Base-by-base conservation (phyloP, 1,139 yeast genomes). In the Geotrichum reessii region DNA sequence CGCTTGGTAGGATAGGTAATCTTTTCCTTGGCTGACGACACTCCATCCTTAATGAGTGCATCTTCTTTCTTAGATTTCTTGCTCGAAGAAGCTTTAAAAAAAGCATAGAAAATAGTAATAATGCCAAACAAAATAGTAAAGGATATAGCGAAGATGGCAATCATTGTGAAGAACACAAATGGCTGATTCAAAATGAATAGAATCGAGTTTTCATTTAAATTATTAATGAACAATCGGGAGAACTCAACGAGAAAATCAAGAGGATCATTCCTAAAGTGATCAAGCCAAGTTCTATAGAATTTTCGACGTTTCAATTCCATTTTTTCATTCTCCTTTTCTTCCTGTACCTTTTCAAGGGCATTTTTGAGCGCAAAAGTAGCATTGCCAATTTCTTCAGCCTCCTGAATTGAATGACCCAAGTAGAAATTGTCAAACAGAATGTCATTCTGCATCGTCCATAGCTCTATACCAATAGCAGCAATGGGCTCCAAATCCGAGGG, bases 381-480 rank as follows among this genome's bases (percentile, higher is more conserved):
- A 70, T 91, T 91, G 25, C 97, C 97, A 65, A 91, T 78, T 14
- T 68, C 63, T 74, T 91, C 97, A 8, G 97, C 97, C 69, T 91
- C 97, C 28, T 74, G 77, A 19, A 90, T 74, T 2, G 89, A 84
- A 68, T 88, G 93, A 14, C 97, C 97, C 63, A 92, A 71, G 71
- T 90, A 91, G 59, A 91, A 83, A 73, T 91, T 89, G 72, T 89
- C 90, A 69, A 92, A 89, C 68, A 88, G 66, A 55, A 89, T 81
- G 56, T 86, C 81, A 51, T 79, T 78, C 64, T 88, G 87, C 85
- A 91, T 86, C 58, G 95, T 83, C 96, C 97, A 91, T 64, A 91
- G 77, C 71, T 92, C 98, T 69, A 92, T 87, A 3, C 96, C 96
- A 57, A 92, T 67, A 8, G 87, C 96, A 28, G 91, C 93, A 65